These are phyloP conservation scores for Bryoglossum gracile DNA, from an alignment of 495 filamentous ascomycete genomes.

Conservation along the genomic window DNA sequence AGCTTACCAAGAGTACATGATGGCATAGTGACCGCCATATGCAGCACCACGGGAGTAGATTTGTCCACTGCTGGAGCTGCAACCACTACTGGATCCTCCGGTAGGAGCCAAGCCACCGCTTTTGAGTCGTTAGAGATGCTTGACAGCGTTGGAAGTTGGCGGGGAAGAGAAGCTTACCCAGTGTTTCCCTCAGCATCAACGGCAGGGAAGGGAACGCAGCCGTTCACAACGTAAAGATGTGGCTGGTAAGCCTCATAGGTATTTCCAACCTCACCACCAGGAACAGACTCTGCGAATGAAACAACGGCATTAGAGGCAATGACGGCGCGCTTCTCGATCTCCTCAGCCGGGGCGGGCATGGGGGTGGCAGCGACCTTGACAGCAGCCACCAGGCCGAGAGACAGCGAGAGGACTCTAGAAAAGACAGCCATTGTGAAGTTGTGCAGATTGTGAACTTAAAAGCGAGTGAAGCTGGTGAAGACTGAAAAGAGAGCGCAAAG, in stretches of 20 bases:
- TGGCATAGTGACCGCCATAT: constrained; percentile 28
- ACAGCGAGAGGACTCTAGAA: constrained; percentile 9
- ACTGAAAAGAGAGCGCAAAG: no score
- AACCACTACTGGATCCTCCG: constrained; percentile 33
- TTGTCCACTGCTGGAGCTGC: constrained; percentile 40
- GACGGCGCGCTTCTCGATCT: constrained; percentile 25
- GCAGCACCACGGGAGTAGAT: constrained; percentile 39
- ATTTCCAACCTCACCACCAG: constrained; percentile 33
- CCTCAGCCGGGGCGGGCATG: constrained; percentile 5
- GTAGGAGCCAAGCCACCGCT: constrained; percentile 35
- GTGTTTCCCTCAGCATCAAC: constrained; percentile 43
- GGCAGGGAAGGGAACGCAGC: constrained; percentile 49
- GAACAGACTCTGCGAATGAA: constrained; percentile 41
- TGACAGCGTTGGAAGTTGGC: constrained; percentile 2
- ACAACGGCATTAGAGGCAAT: constrained; percentile 39
- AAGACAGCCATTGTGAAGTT: constrained; percentile 9
- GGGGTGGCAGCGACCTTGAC: constrained; percentile 11
- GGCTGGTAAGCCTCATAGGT: constrained; percentile 45
- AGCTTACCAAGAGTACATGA: constrained; percentile 45
- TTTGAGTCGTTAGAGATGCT: constrained; percentile 24
- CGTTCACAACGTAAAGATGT: constrained; percentile 40
- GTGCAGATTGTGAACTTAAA: neutral
- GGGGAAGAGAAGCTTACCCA: constrained; percentile 30
- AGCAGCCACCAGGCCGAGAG: constrained; percentile 20
- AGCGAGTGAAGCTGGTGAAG: no score